phyloP scores from a whole-genome alignment of 768 basidiomycete genomes.

The Postia placenta region DNA sequence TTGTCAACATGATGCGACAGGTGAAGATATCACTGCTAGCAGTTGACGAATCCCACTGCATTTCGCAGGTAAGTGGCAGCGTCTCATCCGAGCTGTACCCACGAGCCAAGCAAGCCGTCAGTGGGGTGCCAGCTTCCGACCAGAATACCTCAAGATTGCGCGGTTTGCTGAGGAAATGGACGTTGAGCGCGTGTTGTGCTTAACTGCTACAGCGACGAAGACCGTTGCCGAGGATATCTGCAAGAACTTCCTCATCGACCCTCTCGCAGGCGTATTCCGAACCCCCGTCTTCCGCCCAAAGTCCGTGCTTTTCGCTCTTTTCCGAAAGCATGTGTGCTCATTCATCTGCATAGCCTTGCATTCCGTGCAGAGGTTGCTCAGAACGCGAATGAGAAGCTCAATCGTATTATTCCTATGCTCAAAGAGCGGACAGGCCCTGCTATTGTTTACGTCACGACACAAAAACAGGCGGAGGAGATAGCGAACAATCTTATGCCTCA shows the following conservation, averaged over 20 bases:
- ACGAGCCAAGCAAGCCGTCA: no score
- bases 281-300: slow-evolving; percentile 40
- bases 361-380: slow-evolving; percentile 29
- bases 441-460: slow-evolving; percentile 42
- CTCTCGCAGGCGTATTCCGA: slow-evolving; percentile 33
- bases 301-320: slow-evolving; percentile 17
- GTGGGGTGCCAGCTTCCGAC: slow-evolving; percentile 41
- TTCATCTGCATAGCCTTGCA: slow-evolving; percentile 24
- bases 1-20: slow-evolving; percentile 36
- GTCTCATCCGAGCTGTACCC: no score
- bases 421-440: slow-evolving; percentile 32
- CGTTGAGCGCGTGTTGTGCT: slow-evolving; percentile 38
- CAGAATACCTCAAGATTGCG: slow-evolving; percentile 35
- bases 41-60: slow-evolving; percentile 45
- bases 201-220: slow-evolving; percentile 41
- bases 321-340: neutral
- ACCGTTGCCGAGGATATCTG: slow-evolving; percentile 39
- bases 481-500: slow-evolving; percentile 21
- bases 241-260: slow-evolving; percentile 35
- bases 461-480: slow-evolving; percentile 35
- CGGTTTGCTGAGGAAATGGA: slow-evolving; percentile 40
- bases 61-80: slow-evolving; percentile 38
- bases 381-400: slow-evolving; percentile 29
- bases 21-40: slow-evolving; percentile 41
- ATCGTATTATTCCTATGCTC: slow-evolving; percentile 30